Evolutionary conservation across 768 basidiomycete species (phyloP), one percentile per base, ranked within the genome.

Genomic region (Macrolepiota albuminosa): DNA sequence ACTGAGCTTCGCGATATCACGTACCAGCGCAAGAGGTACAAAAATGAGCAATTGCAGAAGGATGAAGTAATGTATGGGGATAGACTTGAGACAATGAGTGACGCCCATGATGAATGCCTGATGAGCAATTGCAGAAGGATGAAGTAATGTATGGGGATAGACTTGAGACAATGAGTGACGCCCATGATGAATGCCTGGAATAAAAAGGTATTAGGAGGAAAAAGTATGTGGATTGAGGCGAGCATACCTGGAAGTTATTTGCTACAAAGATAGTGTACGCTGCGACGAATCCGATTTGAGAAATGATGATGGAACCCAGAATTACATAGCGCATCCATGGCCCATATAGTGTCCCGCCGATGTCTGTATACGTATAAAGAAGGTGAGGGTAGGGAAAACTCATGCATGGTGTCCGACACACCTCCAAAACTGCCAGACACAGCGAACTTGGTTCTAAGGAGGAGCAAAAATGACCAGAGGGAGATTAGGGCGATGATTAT

Each of bases 241-340:
- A 53, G 40, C 67, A 18, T 61, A 78, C 83, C 71, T 84, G 85
- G 14, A 94, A 81, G 70, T 95, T 97, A 75, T 95, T 85, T 1
- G 95, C 89, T 46, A 98, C 93, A 71, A 98, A 98, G 70, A 98
- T 97, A 16, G 88, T 93, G 72, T 99, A 99, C 13, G 95, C 95
- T 37, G 84, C 69, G 48, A 91, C 89, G 71, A 95, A 95, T 43
- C 93, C 93, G 39, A 95, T 75, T 70, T 95, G 97, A 1, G 96
- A 98, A 26, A 95, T 70, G 0, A 89, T 80, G 68, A 99, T 96
- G 16, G 93, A 95, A 3, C 78, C 78, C 8, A 99, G 83, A 68
- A 99, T 98, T 14, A 86, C 76, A 61, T 89, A 86, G 48, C 97
- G 87, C 92, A 99, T 93, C 87, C 88, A 93, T 14, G 86, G 84